Evolutionary conservation across 2,329 filamentous ascomycete genomes (phyloP), one percentile per base, ranked within the genome.

Genomic region (Escovopsis sp.): DNA sequence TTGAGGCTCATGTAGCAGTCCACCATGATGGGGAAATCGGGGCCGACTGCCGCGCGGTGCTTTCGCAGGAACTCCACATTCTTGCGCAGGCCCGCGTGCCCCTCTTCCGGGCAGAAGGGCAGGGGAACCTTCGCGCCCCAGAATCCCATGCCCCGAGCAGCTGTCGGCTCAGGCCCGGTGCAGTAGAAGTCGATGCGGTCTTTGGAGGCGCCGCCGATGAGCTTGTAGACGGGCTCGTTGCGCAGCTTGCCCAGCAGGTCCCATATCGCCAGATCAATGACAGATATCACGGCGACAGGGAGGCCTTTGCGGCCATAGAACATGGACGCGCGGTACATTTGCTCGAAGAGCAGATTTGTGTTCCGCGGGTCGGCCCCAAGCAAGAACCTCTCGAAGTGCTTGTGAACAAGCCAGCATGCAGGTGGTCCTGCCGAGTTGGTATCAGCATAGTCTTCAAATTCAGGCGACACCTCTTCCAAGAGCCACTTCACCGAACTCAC

Each of bases 1-100:
- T 88, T 94, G 55, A 95, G 68, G 51, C 83, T 88, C 88, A 95
- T 95, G 65, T 94, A 95, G 70, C 88, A 95, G 65, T 95, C 88
- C 5, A 95, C 88, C 70, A 93, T 88, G 50, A 95, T 72, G 37
- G 88, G 88, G 59, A 91, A 95, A 59, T 94, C 84, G 0, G 86
- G 84, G 0, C 88, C 88, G 35, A 95, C 81, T 42, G 76, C 76
- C 56, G 87, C 83, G 42, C 87, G 77, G 61, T 94, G 85, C 61
- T 84, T 81, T 51, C 81, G 77, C 39, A 95, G 72, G 58, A 88
- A 95, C 58, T 86, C 86, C 42, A 94, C 74, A 58, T 95, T 95
- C 70, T 93, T 94, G 58, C 75, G 74, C 53, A 95, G 65, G 4
- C 88, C 88, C 44, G 73, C 77, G 20, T 79, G 77, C 5, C 87